These are phyloP conservation scores for Hypomyces perniciosus DNA, from an alignment of 2,329 filamentous ascomycete genomes.

Conservation along the genomic window DNA sequence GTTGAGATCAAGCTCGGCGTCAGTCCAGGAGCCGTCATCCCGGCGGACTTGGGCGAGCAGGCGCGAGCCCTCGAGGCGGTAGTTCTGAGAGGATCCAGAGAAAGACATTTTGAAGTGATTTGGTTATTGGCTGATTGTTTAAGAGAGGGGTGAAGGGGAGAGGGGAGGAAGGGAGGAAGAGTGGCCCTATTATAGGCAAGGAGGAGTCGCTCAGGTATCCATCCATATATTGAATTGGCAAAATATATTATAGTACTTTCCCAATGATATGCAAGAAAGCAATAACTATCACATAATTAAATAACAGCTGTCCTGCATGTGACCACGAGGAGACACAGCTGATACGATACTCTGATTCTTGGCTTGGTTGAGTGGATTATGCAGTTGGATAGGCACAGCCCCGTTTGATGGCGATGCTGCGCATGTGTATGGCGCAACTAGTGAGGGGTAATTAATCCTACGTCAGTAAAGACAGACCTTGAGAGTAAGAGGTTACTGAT, in stretches of 20 bases:
- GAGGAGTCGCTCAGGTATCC: neutral
- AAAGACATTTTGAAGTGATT: conserved; percentile 1
- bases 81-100: conserved; percentile 2
- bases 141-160: neutral
- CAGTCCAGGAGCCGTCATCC: neutral
- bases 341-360: neutral
- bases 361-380: neutral
- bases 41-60: conserved; percentile 1
- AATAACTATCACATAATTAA: neutral
- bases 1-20: conserved; percentile 2
- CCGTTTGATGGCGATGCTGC: neutral
- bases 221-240: neutral
- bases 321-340: neutral
- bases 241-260: neutral
- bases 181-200: neutral
- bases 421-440: neutral
- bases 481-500: neutral
- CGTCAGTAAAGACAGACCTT: neutral
- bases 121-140: neutral
- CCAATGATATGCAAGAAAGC: neutral
- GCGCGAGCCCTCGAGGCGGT: conserved; percentile 5
- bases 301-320: neutral
- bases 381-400: neutral
- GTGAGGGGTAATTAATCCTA: neutral
- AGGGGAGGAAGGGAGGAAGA: too few relatives aligned